phyloP scores from a whole-genome alignment of 2,329 filamentous ascomycete genomes.

The Hypomyces rosellus region DNA sequence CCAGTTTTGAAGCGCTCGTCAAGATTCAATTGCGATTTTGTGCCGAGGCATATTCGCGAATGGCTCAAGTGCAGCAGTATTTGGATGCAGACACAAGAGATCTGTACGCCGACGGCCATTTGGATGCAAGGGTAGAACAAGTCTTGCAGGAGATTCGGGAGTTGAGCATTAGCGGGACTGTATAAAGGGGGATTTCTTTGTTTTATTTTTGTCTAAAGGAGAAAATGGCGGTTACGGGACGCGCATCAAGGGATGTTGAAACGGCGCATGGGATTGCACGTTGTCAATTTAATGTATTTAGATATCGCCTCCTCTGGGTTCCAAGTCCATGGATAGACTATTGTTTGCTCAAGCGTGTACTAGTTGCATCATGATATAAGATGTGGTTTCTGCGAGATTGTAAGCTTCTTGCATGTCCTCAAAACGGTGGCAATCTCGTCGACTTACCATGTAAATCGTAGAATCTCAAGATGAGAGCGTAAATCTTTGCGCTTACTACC shows the following conservation, averaged over 20 bases:
- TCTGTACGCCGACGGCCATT: conserved; percentile 87
- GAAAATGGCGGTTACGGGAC: conserved; percentile 3
- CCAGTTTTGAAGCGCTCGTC: conserved; percentile 93
- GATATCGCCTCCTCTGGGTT: conserved; percentile 17
- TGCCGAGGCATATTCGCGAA: conserved; percentile 91
- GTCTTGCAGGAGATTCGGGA: conserved; percentile 96
- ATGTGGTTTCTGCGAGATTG: background rate
- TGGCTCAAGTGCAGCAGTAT: conserved; percentile 99
- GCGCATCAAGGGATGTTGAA: conserved; percentile 11
- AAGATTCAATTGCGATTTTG: conserved; percentile 98
- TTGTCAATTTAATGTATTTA: conserved; percentile 20
- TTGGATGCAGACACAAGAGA: conserved; percentile 92
- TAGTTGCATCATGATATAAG: background rate
- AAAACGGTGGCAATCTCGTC: background rate
- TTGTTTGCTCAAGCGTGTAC: conserved; percentile 1
- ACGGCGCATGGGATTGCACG: conserved; percentile 22
- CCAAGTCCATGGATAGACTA: conserved; percentile 22
- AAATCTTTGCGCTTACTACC: background rate
- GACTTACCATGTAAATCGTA: background rate
- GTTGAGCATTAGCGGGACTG: conserved; percentile 78
- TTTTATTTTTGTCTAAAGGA: conserved; percentile 8
- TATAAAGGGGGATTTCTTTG: conserved; percentile 32
- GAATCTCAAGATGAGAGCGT: background rate
- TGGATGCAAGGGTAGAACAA: conserved; percentile 89
- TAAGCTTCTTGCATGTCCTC: background rate